Conservation (phyloP, 179 eudicot genomes). For the Carnegiea gigantea region DNA sequence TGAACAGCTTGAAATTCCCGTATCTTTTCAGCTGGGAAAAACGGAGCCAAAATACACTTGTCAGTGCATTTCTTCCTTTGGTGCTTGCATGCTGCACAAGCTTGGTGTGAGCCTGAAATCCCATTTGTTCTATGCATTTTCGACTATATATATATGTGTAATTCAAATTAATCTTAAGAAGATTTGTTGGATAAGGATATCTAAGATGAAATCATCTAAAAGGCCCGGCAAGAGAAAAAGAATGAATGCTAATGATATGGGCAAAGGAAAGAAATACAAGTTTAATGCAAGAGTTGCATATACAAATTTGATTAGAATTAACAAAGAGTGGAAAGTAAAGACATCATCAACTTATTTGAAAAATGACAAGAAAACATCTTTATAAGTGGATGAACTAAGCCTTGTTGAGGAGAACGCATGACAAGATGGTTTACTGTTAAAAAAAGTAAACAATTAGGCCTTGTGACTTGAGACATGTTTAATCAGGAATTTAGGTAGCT, state of each 20-base stretch:
- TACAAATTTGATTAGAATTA: constrained; percentile 17
- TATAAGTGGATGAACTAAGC: constrained; percentile 44
- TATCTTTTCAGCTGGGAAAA: constrained; percentile 58
- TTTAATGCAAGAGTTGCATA: constrained; percentile 24
- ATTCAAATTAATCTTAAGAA: background rate
- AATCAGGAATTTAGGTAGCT: constrained; percentile 36
- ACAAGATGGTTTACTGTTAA: constrained; percentile 41
- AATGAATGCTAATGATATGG: constrained; percentile 5
- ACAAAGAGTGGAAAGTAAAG: constrained; percentile 23
- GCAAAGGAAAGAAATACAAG: constrained; percentile 29
- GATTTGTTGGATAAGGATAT: background rate
- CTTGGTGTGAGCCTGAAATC: constrained; percentile 44
- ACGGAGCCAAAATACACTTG: constrained; percentile 72
- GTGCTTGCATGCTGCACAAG: constrained; percentile 97
- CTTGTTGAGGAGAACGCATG: constrained; percentile 39
- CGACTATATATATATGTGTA: background rate
- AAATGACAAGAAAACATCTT: constrained; percentile 31
- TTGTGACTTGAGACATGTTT: constrained; percentile 6
- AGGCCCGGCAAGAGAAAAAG: background rate
- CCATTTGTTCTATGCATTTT: constrained; percentile 39
- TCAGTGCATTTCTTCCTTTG: constrained; percentile 86
- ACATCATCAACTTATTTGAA: constrained; percentile 9
- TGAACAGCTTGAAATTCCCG: constrained; percentile 80
- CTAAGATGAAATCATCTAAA: constrained; percentile 13
- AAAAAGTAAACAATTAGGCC: constrained; percentile 15